Percentiles rank a stretch among this genome's conserved stretches.
Conservation (phyloP, 345 rosid genomes). For the Ceriops tagal region DNA sequence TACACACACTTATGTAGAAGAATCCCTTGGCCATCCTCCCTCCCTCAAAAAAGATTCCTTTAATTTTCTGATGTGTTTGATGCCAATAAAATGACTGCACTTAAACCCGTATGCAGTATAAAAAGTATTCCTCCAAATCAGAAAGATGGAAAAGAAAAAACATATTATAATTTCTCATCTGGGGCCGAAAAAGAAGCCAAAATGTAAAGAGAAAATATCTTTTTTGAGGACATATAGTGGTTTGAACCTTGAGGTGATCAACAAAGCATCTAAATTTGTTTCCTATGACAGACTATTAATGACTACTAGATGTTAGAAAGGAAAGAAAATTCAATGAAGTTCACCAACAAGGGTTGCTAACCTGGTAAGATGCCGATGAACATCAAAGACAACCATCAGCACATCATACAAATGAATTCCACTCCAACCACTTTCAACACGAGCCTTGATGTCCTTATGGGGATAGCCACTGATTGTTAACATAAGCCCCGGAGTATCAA, state of each 20-base stretch:
- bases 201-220: neutral
- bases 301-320: neutral
- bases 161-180: neutral
- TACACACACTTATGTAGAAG: neutral
- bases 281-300: neutral
- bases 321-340: slow-evolving; percentile 9
- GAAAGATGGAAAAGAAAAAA: neutral
- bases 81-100: no score
- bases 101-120: neutral
- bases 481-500: slow-evolving; percentile 90
- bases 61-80: no score
- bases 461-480: slow-evolving; percentile 60
- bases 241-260: no score
- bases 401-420: slow-evolving; percentile 72
- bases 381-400: slow-evolving; percentile 87
- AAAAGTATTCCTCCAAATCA: neutral
- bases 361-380: slow-evolving; percentile 83
- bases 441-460: slow-evolving; percentile 70
- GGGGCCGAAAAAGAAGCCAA: neutral
- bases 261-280: neutral
- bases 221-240: no score
- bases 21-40: neutral
- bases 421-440: slow-evolving; percentile 85
- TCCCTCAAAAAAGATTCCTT: no score
- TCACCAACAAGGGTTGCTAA: slow-evolving; percentile 27